phyloP scores from a whole-genome alignment of 1,284 basidiomycete genomes.

The Anthracocystis panici-leucophaei region DNA sequence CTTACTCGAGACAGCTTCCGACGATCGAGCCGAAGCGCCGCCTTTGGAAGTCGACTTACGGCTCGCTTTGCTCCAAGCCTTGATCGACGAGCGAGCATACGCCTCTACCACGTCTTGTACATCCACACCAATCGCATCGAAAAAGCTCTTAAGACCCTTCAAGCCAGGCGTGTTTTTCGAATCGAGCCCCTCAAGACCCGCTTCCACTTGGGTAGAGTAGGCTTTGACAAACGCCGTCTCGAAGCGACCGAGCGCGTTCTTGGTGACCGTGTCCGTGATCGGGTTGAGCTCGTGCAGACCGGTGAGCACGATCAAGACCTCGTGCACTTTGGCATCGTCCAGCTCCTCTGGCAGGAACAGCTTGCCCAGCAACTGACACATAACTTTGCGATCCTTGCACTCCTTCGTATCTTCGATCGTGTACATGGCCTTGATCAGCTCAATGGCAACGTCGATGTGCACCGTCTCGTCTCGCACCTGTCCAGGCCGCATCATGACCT shows the following conservation, averaged over 20 bases:
- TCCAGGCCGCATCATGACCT: conserved; percentile 76
- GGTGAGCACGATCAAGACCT: conserved; percentile 40
- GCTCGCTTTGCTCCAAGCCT: conserved; percentile 19
- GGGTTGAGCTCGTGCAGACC: conserved; percentile 51
- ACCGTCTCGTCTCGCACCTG: conserved; percentile 72
- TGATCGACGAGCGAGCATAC: conserved; percentile 24
- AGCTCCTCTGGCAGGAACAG: conserved; percentile 79
- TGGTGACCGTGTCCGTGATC: conserved; percentile 75
- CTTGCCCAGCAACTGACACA: conserved; percentile 83
- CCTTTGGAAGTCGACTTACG: conserved; percentile 33
- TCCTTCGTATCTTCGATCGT: conserved; percentile 71
- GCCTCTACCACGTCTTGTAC: conserved; percentile 25
- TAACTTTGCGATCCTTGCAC: conserved; percentile 78
- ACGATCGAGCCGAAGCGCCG: conserved; percentile 20
- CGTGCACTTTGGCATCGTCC: conserved; percentile 71
- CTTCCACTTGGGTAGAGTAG: conserved; percentile 47
- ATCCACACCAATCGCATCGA: conserved; percentile 31
- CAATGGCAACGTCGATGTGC: conserved; percentile 83
- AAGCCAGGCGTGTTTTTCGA: conserved; percentile 22
- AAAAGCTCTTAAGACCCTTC: conserved; percentile 30
- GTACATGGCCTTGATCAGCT: conserved; percentile 77
- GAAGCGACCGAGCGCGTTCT: conserved; percentile 80
- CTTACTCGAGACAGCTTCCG: conserved; percentile 19
- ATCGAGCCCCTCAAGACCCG: conserved; percentile 32
- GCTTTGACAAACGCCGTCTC: conserved; percentile 71